These are phyloP conservation scores for Silene coronaria DNA, from an alignment of 179 eudicot species.

Conservation along the genomic window DNA sequence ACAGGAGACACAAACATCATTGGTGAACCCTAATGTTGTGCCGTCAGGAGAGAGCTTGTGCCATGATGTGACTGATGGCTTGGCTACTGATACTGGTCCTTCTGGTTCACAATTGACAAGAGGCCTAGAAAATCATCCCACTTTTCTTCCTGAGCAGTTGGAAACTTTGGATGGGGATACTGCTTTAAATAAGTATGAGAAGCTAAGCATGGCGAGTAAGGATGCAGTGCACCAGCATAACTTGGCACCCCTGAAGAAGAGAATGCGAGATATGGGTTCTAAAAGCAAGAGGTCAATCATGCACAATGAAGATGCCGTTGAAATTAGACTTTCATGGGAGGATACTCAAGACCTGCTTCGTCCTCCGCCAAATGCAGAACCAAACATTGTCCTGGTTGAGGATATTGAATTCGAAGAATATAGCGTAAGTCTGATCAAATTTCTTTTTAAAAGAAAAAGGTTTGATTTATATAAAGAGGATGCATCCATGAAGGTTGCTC, in stretches of 20 bases:
- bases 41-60: slow-evolving; percentile 46
- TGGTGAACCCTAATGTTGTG: slow-evolving; percentile 36
- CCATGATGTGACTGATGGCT: slow-evolving; percentile 45
- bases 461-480: not conserved
- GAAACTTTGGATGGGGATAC: slow-evolving; percentile 25
- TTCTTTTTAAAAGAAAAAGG: not conserved
- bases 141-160: slow-evolving; percentile 25
- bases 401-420: slow-evolving; percentile 47
- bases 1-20: slow-evolving; percentile 56
- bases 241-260: slow-evolving; percentile 54
- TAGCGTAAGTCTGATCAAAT: slow-evolving; percentile 32
- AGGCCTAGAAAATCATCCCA: slow-evolving; percentile 27
- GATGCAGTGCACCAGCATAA: slow-evolving; percentile 36
- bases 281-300: slow-evolving; percentile 37
- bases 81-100: slow-evolving; percentile 37
- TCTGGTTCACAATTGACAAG: slow-evolving; percentile 21
- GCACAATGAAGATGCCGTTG: slow-evolving; percentile 40
- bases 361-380: slow-evolving; percentile 36
- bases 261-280: slow-evolving; percentile 46
- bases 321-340: slow-evolving; percentile 43
- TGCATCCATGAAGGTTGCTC: not conserved
- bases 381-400: slow-evolving; percentile 37
- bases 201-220: slow-evolving; percentile 42
- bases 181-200: slow-evolving; percentile 35
- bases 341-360: slow-evolving; percentile 44